Conservation (phyloP, 371 early-diverging fungal species). For the Mucor indicus region DNA sequence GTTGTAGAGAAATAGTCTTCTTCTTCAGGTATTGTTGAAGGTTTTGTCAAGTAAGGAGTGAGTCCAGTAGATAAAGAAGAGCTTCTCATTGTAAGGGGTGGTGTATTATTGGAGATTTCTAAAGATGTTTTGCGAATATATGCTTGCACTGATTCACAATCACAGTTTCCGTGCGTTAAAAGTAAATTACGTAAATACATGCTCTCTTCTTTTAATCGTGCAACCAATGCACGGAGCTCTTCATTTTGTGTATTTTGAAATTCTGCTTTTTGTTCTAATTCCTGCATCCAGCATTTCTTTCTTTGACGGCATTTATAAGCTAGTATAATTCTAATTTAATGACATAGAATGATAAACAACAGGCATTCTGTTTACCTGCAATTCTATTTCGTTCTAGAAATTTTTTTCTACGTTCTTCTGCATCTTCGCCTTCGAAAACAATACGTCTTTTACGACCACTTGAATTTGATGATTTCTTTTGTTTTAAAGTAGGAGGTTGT, state of each 20-base stretch:
- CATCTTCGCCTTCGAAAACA: constrained; percentile 35
- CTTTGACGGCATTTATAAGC: constrained; percentile 80
- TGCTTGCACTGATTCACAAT: constrained; percentile 46
- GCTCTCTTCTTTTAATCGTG: constrained; percentile 65
- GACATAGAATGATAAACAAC: background rate
- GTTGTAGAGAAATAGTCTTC: too few relatives aligned
- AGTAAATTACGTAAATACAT: constrained; percentile 62
- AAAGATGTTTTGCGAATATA: constrained; percentile 24
- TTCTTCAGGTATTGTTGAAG: too few relatives aligned
- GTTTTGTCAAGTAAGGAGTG: too few relatives aligned
- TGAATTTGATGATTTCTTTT: background rate
- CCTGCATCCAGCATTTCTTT: constrained; percentile 71
- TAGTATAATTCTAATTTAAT: constrained; percentile 1
- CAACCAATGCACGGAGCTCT: constrained; percentile 47
- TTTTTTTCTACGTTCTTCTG: constrained; percentile 31
- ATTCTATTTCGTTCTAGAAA: constrained; percentile 67
- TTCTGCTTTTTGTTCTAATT: constrained; percentile 61
- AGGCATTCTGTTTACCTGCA: constrained; percentile 51
- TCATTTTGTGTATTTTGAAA: constrained; percentile 54
- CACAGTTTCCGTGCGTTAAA: constrained; percentile 57
- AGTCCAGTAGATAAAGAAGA: too few relatives aligned
- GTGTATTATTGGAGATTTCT: constrained; percentile 14
- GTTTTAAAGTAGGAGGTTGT: too few relatives aligned
- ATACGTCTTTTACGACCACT: constrained; percentile 30
- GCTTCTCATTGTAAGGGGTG: too few relatives aligned